Percentiles rank a stretch among this genome's conserved stretches.
These are phyloP conservation scores for Geum urbanum DNA, from an alignment of 306 rosid genomes.

Conservation along the genomic window DNA sequence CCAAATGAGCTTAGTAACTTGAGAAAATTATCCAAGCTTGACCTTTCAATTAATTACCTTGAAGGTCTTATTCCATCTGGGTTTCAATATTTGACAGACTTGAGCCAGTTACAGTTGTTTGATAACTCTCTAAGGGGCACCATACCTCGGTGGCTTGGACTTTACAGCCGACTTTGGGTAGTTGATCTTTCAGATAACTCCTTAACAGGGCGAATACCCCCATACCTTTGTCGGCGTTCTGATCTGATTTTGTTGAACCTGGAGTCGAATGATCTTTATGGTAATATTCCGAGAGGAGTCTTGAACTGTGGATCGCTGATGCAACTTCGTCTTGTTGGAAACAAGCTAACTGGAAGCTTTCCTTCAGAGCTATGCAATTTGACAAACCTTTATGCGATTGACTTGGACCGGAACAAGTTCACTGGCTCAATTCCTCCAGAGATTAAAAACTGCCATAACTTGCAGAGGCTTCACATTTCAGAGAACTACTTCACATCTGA, in stretches of 20 bases:
- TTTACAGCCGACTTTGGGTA: constrained; percentile 76
- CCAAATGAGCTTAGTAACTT: constrained; percentile 63
- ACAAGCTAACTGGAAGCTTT: constrained; percentile 70
- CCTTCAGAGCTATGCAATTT: constrained; percentile 72
- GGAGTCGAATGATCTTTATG: constrained; percentile 53
- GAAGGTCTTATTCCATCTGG: constrained; percentile 69
- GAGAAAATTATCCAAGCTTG: constrained; percentile 62
- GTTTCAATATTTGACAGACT: constrained; percentile 51
- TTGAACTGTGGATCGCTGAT: constrained; percentile 57
- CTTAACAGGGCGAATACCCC: constrained; percentile 70
- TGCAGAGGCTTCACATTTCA: constrained; percentile 91
- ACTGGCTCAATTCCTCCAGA: constrained; percentile 68
- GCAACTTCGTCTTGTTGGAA: constrained; percentile 61
- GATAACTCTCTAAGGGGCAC: constrained; percentile 66
- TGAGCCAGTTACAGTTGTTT: constrained; percentile 79
- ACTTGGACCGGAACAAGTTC: constrained; percentile 71
- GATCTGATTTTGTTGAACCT: constrained; percentile 61
- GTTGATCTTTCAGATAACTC: constrained; percentile 75
- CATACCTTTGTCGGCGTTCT: constrained; percentile 63
- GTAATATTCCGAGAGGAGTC: constrained; percentile 64
- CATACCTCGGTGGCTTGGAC: constrained; percentile 73
- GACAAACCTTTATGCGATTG: constrained; percentile 63
- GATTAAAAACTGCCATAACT: constrained; percentile 52
- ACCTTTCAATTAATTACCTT: constrained; percentile 84
- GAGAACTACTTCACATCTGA: constrained; percentile 62